A percentile compares a stretch with the other conserved stretches of the same genome.
These are phyloP conservation scores for Fagopyrum tataricum DNA, from an alignment of 148 eudicot species.

Conservation along the genomic window DNA sequence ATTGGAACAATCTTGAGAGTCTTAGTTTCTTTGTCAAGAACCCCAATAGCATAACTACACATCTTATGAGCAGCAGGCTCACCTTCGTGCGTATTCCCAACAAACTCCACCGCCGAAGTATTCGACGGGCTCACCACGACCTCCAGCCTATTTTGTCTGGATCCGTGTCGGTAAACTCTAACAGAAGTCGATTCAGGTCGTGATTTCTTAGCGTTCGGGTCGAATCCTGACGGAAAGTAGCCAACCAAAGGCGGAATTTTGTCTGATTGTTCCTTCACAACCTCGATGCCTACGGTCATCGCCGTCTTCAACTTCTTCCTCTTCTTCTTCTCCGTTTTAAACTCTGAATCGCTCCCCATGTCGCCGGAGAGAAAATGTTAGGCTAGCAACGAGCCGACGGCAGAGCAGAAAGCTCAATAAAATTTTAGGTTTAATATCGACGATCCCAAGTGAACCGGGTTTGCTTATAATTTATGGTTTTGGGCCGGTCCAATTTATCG, in stretches of 20 bases:
- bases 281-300: conserved; percentile 24
- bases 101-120: conserved; percentile 39
- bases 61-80: conserved; percentile 56
- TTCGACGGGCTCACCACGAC: conserved; percentile 44
- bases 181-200: conserved; percentile 16
- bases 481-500: not conserved
- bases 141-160: conserved; percentile 37
- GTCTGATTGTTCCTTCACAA: conserved; percentile 18
- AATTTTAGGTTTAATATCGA: not conserved
- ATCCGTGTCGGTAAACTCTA: conserved; percentile 27
- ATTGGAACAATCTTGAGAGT: conserved; percentile 56
- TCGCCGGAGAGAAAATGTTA: not conserved
- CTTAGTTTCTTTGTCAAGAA: conserved; percentile 48
- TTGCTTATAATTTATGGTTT: not conserved
- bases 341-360: conserved; percentile 21
- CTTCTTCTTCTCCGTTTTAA: conserved; percentile 18
- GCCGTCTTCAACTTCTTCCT: conserved; percentile 18
- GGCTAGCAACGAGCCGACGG: not conserved
- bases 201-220: conserved; percentile 20
- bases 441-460: not conserved
- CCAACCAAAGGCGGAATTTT: conserved; percentile 46
- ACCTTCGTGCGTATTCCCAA: conserved; percentile 44
- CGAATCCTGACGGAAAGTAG: conserved; percentile 53
- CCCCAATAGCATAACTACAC: conserved; percentile 52
- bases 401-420: not conserved